phyloP scores from a whole-genome alignment of 2,329 filamentous ascomycete species.

The Chrysoporthe cubensis region DNA sequence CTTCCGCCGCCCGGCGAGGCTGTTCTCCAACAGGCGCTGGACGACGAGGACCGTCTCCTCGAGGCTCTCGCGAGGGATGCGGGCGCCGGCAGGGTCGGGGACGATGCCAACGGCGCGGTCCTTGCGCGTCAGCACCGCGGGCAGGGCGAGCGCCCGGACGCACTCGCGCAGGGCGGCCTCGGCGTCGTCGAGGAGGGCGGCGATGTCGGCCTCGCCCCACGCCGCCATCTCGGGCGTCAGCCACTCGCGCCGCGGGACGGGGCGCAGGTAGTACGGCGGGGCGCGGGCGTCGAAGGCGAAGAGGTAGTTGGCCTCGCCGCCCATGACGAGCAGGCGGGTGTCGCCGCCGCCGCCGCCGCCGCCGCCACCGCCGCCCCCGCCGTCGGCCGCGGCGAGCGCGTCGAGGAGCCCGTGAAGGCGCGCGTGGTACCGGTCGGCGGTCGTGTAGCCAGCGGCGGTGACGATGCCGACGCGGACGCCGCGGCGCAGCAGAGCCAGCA shows the following conservation, averaged over 20 bases:
- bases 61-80: conserved; percentile 83
- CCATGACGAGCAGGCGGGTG: conserved; percentile 85
- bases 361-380: conserved; percentile 55
- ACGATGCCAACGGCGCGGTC: conserved; percentile 83
- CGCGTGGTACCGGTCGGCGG: conserved; percentile 82
- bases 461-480: conserved; percentile 92
- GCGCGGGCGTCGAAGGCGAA: conserved; percentile 71
- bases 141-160: conserved; percentile 76
- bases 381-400: conserved; percentile 64
- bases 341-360: conserved; percentile 67
- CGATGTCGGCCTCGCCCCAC: conserved; percentile 79
- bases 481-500: conserved; percentile 72
- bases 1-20: conserved; percentile 60
- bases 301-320: conserved; percentile 94
- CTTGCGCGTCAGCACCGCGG: conserved; percentile 82
- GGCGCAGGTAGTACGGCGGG: conserved; percentile 68
- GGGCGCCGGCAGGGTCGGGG: conserved; percentile 63
- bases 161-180: conserved; percentile 84
- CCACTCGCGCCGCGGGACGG: conserved; percentile 71
- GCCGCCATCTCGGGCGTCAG: conserved; percentile 76
- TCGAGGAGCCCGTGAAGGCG: conserved; percentile 87
- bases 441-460: conserved; percentile 93
- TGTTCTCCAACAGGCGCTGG: conserved; percentile 88
- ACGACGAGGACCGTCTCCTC: conserved; percentile 96
- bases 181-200: conserved; percentile 82